Percentiles rank a stretch among this genome's conserved stretches.
Conservation (phyloP, 306 rosid genomes). For the Sphenostylis stenocarpa region DNA sequence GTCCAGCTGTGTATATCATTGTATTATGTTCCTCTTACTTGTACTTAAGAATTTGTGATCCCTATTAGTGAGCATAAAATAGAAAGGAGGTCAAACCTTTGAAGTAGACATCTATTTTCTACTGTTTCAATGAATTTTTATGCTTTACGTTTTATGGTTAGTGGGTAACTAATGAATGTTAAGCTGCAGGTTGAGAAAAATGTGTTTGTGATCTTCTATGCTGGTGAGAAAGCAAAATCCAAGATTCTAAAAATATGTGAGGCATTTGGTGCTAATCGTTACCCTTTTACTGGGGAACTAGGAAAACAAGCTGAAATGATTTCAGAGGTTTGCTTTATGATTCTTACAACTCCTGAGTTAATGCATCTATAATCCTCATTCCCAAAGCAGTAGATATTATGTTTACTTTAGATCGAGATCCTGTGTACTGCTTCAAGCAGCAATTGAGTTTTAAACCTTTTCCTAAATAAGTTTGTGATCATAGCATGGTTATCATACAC, state of each 20-base stretch:
- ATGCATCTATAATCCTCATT: background rate
- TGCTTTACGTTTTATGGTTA: constrained; percentile 11
- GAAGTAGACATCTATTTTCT: background rate
- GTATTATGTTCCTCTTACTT: background rate
- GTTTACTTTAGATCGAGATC: too few relatives aligned
- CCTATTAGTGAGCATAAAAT: background rate
- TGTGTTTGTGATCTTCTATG: constrained; percentile 85
- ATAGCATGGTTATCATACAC: too few relatives aligned
- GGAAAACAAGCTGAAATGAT: constrained; percentile 52
- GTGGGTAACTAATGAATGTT: constrained; percentile 20
- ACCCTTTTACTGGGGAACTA: constrained; percentile 74
- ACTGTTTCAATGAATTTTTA: background rate
- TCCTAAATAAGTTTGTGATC: too few relatives aligned
- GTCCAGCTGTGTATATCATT: background rate
- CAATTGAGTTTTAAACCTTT: too few relatives aligned
- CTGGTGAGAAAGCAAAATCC: constrained; percentile 84
- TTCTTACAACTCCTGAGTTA: constrained; percentile 25
- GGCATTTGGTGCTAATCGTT: constrained; percentile 94
- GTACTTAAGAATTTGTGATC: constrained; percentile 9
- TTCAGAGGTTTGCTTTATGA: constrained; percentile 40
- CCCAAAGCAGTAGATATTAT: too few relatives aligned
- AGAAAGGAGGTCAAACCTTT: background rate
- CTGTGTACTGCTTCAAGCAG: too few relatives aligned
- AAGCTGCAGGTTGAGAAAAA: constrained; percentile 78
- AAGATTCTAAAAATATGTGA: constrained; percentile 95